phyloP scores from a whole-genome alignment of 345 rosid genomes.

The Lagerstroemia speciosa region DNA sequence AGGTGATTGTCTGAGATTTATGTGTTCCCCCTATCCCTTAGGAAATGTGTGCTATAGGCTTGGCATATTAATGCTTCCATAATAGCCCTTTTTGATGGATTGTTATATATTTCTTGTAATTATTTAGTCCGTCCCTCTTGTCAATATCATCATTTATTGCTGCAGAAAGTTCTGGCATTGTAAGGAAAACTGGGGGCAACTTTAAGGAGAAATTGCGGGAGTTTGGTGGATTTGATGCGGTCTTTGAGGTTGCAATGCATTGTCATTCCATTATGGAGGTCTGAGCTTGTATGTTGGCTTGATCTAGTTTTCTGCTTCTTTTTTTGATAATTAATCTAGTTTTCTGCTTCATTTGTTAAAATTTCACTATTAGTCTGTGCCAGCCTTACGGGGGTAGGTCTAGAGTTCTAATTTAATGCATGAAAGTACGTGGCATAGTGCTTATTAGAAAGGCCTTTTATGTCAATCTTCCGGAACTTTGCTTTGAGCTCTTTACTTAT shows the following conservation, averaged over 20 bases:
- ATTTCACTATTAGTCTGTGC: background rate
- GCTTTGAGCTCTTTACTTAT: no score
- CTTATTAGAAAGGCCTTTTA: background rate
- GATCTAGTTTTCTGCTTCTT: no score
- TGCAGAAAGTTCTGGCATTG: conserved; percentile 72
- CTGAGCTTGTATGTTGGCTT: conserved; percentile 48
- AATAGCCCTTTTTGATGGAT: background rate
- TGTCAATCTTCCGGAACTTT: no score
- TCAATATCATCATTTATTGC: background rate
- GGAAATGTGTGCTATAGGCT: background rate
- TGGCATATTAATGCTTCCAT: background rate
- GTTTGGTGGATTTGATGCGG: conserved; percentile 91
- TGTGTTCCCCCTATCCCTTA: background rate
- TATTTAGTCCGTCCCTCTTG: background rate
- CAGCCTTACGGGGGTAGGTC: background rate
- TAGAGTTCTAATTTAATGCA: background rate
- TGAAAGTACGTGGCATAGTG: no score
- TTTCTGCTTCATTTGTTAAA: no score
- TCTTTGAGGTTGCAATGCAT: conserved; percentile 70
- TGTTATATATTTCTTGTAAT: background rate
- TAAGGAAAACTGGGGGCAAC: conserved; percentile 72
- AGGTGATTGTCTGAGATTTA: background rate
- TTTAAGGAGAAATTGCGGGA: conserved; percentile 91
- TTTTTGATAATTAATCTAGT: no score
- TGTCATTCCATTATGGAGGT: conserved; percentile 91